These are phyloP conservation scores for Sideroxylon spinosum DNA, from an alignment of 179 eudicot species.

Conservation along the genomic window DNA sequence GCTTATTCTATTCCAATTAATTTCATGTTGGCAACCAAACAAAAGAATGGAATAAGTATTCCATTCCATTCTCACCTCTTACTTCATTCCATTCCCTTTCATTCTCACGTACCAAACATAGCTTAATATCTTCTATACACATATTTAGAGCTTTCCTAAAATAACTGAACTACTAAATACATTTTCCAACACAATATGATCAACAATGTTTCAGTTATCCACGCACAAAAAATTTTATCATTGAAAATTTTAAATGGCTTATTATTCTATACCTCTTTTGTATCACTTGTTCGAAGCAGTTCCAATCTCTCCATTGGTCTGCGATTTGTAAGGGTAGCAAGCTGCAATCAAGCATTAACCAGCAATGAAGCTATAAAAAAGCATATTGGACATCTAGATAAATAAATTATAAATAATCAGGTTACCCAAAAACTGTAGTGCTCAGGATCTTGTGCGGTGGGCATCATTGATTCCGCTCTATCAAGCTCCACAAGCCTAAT, in stretches of 20 bases:
- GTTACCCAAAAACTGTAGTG: conserved; percentile 96
- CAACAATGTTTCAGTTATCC: not conserved
- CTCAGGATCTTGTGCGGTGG: conserved; percentile 74
- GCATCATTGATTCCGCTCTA: conserved; percentile 82
- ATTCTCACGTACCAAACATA: too few relatives aligned
- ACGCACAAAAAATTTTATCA: not conserved
- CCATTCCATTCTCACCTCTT: too few relatives aligned
- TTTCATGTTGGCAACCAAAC: too few relatives aligned
- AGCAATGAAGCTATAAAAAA: conserved; percentile 1
- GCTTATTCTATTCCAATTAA: too few relatives aligned
- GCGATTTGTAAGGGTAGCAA: conserved; percentile 63
- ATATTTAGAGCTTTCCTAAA: too few relatives aligned
- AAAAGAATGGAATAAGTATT: too few relatives aligned
- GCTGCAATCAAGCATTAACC: conserved; percentile 35
- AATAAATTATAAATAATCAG: conserved; percentile 11
- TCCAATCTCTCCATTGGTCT: conserved; percentile 78
- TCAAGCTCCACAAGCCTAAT: conserved; percentile 61
- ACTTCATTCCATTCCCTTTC: too few relatives aligned
- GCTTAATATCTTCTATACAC: too few relatives aligned
- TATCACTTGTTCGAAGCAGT: conserved; percentile 73
- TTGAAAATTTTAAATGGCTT: not conserved
- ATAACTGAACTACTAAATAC: too few relatives aligned
- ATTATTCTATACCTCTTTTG: conserved; percentile 66
- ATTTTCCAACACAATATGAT: not conserved
- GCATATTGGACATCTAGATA: conserved; percentile 1